phyloP scores from a whole-genome alignment of 2,329 filamentous ascomycete species.

The Cladophialophora immunda region DNA sequence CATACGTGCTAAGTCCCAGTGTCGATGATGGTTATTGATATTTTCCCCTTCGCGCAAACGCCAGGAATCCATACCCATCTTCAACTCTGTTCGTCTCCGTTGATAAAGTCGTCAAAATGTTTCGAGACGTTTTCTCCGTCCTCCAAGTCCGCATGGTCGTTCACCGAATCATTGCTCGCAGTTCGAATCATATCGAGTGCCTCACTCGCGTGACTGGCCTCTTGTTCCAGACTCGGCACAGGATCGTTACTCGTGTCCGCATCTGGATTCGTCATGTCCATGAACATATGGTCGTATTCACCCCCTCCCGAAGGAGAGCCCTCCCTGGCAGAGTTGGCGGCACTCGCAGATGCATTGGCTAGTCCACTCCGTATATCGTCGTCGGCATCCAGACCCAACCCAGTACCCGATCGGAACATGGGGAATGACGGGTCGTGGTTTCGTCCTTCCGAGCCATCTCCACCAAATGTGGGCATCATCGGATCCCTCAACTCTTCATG shows the following conservation, averaged over 20 bases:
- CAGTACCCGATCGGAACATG: slow-evolving; percentile 36
- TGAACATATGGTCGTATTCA: slow-evolving; percentile 54
- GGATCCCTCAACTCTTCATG: slow-evolving; percentile 36
- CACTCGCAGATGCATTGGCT: slow-evolving; percentile 45
- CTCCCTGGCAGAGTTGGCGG: slow-evolving; percentile 47
- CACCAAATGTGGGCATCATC: slow-evolving; percentile 36
- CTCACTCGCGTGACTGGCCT: slow-evolving; percentile 58
- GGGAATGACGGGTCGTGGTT: slow-evolving; percentile 47
- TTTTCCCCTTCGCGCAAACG: slow-evolving; percentile 14
- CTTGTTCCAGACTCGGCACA: slow-evolving; percentile 41
- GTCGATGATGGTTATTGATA: slow-evolving; percentile 17
- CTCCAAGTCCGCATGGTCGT: slow-evolving; percentile 42
- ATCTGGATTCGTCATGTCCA: slow-evolving; percentile 57
- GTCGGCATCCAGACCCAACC: slow-evolving; percentile 41
- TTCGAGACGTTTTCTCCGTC: slow-evolving; percentile 37
- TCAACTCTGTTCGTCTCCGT: slow-evolving; percentile 31
- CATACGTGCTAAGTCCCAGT: neutral
- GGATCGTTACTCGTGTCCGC: slow-evolving; percentile 39
- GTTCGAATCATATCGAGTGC: slow-evolving; percentile 50
- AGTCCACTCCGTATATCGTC: slow-evolving; percentile 42
- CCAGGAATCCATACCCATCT: slow-evolving; percentile 4
- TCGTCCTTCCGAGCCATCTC: slow-evolving; percentile 22
- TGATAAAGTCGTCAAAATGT: slow-evolving; percentile 44
- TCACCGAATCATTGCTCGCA: slow-evolving; percentile 38
- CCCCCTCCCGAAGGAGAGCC: slow-evolving; percentile 42